Evolutionary conservation across 768 basidiomycete genomes (phyloP).

Genomic region (Roridomyces roridus): DNA sequence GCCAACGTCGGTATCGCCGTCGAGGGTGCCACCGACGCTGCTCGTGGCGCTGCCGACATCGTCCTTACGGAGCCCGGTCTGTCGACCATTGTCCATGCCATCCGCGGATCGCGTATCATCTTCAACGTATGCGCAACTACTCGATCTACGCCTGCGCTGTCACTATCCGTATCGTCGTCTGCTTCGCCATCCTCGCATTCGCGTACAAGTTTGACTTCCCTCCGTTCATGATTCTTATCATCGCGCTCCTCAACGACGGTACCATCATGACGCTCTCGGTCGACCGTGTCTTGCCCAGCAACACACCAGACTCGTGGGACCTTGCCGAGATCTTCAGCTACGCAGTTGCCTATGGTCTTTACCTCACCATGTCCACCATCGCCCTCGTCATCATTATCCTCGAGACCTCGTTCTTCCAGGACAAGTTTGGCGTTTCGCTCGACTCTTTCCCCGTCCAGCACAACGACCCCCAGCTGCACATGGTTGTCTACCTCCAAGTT

Average conservation of each 20-base stretch:
- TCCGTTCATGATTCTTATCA: conserved; percentile 98
- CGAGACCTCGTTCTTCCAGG: conserved; percentile 86
- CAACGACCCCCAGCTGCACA: conserved; percentile 79
- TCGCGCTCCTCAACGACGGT: conserved; percentile 93
- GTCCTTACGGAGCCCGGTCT: conserved; percentile 96
- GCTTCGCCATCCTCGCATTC: conserved; percentile 93
- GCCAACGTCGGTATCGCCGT: conserved; percentile 99
- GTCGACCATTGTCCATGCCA: conserved; percentile 97
- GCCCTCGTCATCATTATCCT: conserved; percentile 81
- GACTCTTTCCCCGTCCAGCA: conserved; percentile 40
- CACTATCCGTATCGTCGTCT: conserved; percentile 97
- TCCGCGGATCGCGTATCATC: conserved; percentile 95
- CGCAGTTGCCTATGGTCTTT: conserved; percentile 93
- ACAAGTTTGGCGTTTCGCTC: conserved; percentile 77
- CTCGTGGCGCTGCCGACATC: conserved; percentile 96
- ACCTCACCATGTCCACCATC: conserved; percentile 89
- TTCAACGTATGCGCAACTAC: conserved; percentile 99
- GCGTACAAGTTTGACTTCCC: conserved; percentile 98
- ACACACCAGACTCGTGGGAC: conserved; percentile 93
- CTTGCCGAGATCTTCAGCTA: conserved; percentile 94
- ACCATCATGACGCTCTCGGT: conserved; percentile 97
- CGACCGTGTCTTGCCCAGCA: conserved; percentile 93
- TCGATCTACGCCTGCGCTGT: conserved; percentile 94
- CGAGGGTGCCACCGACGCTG: conserved; percentile 96
- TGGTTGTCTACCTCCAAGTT: conserved; percentile 92